These are phyloP conservation scores for Fusarium subglutinans DNA, from an alignment of 2,329 filamentous ascomycete genomes.

Conservation along the genomic window DNA sequence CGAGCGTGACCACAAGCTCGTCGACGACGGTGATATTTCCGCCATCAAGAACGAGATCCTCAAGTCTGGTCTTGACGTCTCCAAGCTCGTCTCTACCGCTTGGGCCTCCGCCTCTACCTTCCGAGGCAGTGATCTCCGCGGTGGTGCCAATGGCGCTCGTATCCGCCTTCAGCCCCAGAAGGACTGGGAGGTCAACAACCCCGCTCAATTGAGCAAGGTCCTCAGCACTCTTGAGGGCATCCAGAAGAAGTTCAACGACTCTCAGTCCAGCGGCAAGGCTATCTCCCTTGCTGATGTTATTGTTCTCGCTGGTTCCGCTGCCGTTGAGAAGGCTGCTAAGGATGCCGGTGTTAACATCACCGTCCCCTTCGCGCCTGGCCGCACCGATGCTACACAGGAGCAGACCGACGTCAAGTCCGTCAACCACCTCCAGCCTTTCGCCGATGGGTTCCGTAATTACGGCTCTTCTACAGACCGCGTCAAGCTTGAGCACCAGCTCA, in stretches of 20 bases:
- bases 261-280: conserved; percentile 65
- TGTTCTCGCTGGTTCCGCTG: conserved; percentile 76
- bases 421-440: conserved; percentile 70
- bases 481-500: conserved; percentile 72
- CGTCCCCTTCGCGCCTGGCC: conserved; percentile 78
- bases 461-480: conserved; percentile 69
- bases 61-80: conserved; percentile 64
- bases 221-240: conserved; percentile 69
- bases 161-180: conserved; percentile 78
- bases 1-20: conserved; percentile 62
- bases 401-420: conserved; percentile 75
- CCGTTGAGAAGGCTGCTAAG: conserved; percentile 76
- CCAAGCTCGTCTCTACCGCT: conserved; percentile 71
- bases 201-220: conserved; percentile 69
- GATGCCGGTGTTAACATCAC: conserved; percentile 57
- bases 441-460: conserved; percentile 84
- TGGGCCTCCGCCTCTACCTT: conserved; percentile 78
- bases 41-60: conserved; percentile 76
- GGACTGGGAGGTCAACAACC: conserved; percentile 80
- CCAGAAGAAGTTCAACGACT: conserved; percentile 71
- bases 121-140: conserved; percentile 81
- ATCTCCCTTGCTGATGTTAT: conserved; percentile 81
- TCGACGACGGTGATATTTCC: conserved; percentile 70
- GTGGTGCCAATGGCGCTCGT: conserved; percentile 81
- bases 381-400: conserved; percentile 75